Base-by-base conservation (phyloP, 805 yeast species). In the Candida wancherniae region DNA sequence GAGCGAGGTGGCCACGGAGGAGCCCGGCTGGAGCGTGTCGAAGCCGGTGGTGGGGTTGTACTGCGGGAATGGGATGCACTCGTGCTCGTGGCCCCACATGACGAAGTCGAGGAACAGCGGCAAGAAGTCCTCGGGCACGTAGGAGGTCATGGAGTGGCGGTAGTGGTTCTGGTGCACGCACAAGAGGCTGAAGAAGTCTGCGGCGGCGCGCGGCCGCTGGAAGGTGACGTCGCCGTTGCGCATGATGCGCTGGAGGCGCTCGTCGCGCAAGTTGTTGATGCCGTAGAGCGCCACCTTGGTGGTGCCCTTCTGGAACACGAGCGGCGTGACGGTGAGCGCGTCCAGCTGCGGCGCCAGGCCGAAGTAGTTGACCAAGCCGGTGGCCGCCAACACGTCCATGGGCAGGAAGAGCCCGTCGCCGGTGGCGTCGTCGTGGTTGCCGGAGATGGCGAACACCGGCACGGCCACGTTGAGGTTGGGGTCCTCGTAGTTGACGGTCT, bases 41-140 rank as follows among this genome's bases (percentile, higher is more conserved):
- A 90, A 86, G 1, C 80, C 81, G 3, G 71, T 71, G 8, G 67
- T 69, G 1, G 75, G 63, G 46, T 81, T 80, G 26, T 63, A 63
- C 1, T 66, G 70, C 0, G 94, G 76, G 36, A 73, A 75, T 1
- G 90, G 84, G 4, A 80, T 69, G 50, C 97, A 86, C 52, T 92
- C 97, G 57, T 92, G 98, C 53, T 92, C 98, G 56, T 92, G 98
- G 11, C 98, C 98, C 98, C 98, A 92, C 2, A 88, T 61, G 0
- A 92, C 79, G 34, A 90, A 64, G 50, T 92, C 87, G 27, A 92
- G 48, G 51, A 88, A 87, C 6, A 69, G 63, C 0, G 97, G 98
- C 15, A 92, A 59, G 45, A 84, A 82, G 31, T 68, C 70, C 42
- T 88, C 97, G 5, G 97, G 97, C 4, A 92, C 63, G 42, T 82